These are phyloP conservation scores for Musa balbisiana DNA, from an alignment of 202 grass and related monocot genomes.

Conservation along the genomic window DNA sequence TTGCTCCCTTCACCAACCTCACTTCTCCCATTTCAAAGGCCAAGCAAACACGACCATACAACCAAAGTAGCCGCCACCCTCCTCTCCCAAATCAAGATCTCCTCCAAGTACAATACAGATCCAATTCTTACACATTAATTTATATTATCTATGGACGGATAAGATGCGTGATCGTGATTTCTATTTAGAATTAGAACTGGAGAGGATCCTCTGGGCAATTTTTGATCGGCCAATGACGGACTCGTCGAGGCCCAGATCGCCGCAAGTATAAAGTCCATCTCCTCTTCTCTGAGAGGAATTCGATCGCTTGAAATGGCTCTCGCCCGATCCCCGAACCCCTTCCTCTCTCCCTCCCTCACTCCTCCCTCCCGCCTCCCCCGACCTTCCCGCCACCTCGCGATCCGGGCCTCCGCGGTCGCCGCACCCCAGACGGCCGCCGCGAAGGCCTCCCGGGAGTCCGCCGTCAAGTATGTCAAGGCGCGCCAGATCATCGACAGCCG, in stretches of 20 bases:
- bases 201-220: not conserved
- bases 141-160: not conserved
- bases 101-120: not conserved
- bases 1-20: too few relatives aligned
- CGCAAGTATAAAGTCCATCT: not conserved
- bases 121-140: not conserved
- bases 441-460: slow-evolving; percentile 26
- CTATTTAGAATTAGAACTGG: not conserved
- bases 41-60: too few relatives aligned
- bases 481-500: slow-evolving; percentile 95
- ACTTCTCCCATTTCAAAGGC: too few relatives aligned
- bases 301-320: not conserved
- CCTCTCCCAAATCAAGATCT: not conserved
- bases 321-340: not conserved
- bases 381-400: slow-evolving; percentile 1
- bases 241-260: not conserved
- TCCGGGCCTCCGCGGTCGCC: slow-evolving; percentile 33
- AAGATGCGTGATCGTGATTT: not conserved
- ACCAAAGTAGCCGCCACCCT: not conserved
- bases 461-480: slow-evolving; percentile 68
- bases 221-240: not conserved
- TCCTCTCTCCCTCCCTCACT: not conserved
- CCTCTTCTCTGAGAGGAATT: not conserved
- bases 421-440: slow-evolving; percentile 13
- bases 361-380: not conserved